Conservation (phyloP, 2,329 filamentous ascomycete genomes). For the Talaromyces funiculosus region DNA sequence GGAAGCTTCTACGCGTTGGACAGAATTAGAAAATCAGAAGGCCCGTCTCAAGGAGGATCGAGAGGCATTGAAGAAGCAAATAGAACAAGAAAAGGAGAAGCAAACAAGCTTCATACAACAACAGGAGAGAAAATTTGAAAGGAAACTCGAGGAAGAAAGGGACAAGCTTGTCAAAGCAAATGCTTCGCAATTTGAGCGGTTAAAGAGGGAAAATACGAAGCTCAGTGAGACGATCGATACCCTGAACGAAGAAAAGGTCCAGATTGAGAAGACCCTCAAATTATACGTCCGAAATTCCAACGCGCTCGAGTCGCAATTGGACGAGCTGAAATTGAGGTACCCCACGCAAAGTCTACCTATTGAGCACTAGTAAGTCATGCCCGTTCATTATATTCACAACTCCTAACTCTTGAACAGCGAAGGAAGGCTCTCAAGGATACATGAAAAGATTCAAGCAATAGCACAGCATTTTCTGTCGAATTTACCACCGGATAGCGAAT, state of each 20-base stretch:
- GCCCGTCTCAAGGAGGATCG: background rate
- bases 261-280: background rate
- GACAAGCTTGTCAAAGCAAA: background rate
- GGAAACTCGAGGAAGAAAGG: background rate
- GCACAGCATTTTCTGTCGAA: conserved; percentile 1
- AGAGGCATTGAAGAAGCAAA: background rate
- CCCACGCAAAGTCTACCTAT: background rate
- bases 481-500: conserved; percentile 5
- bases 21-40: background rate
- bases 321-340: background rate
- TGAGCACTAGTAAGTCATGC: conserved; percentile 4
- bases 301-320: background rate
- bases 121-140: background rate
- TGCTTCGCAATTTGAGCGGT: background rate
- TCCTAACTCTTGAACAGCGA: conserved; percentile 4
- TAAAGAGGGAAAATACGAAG: background rate
- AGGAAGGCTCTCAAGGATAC: background rate
- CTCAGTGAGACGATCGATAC: background rate
- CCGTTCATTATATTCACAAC: background rate
- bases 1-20: background rate
- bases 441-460: conserved; percentile 7
- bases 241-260: background rate
- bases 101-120: background rate
- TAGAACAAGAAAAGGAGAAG: background rate
- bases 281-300: background rate